phyloP scores from a whole-genome alignment of 164 flowering plant species.

The Vitis vinifera region DNA sequence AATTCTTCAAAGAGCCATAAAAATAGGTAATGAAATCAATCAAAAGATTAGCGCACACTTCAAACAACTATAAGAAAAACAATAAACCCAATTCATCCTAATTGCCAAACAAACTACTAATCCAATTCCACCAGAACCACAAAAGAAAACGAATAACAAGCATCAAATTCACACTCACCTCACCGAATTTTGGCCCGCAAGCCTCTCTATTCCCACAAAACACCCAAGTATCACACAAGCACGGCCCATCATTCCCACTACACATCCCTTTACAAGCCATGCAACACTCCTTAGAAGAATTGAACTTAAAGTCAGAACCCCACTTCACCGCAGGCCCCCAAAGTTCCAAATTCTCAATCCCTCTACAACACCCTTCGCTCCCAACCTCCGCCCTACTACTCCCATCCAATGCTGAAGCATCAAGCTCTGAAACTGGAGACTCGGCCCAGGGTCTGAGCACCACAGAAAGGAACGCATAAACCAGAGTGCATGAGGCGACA shows the following conservation, averaged over 20 bases:
- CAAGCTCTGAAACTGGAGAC: constrained; percentile 12
- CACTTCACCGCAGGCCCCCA: constrained; percentile 97
- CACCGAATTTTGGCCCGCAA: constrained; percentile 80
- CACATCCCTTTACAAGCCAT: constrained; percentile 89
- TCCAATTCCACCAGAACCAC: neutral
- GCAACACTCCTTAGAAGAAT: constrained; percentile 73
- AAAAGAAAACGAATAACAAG: constrained; percentile 2
- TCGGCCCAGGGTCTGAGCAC: constrained; percentile 23
- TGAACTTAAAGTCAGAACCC: constrained; percentile 86
- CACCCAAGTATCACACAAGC: constrained; percentile 95
- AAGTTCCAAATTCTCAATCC: constrained; percentile 77
- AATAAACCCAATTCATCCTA: neutral
- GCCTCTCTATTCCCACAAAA: constrained; percentile 69
- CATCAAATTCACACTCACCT: constrained; percentile 43
- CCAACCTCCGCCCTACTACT: constrained; percentile 6
- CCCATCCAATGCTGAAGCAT: constrained; percentile 10
- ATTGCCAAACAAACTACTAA: neutral
- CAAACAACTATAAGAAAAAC: neutral
- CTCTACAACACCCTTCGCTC: constrained; percentile 62
- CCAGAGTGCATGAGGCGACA: constrained; percentile 45
- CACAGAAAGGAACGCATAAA: constrained; percentile 45
- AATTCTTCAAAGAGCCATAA: too few relatives aligned
- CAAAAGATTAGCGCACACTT: too few relatives aligned
- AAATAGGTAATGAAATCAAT: too few relatives aligned
- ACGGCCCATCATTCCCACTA: constrained; percentile 69